Base-by-base conservation (phyloP, 2,329 filamentous ascomycete genomes). In the Bisporella sp. region DNA sequence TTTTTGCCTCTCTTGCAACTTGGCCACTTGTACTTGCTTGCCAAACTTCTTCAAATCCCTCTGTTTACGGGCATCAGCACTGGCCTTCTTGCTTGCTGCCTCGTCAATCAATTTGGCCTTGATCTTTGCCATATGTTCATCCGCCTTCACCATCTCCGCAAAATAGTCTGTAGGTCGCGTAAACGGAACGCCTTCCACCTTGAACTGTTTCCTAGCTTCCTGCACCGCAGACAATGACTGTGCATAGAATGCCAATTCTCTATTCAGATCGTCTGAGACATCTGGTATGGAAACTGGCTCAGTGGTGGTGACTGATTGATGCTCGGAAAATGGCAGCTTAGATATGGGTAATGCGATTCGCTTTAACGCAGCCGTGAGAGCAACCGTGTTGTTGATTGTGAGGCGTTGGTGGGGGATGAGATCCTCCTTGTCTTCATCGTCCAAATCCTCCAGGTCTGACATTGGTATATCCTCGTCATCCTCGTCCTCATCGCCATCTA, bases 11-110 rank as follows among this genome's bases (percentile, higher is more conserved):
- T 99, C 92, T 72, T 97, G 92, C 68, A 95, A 73, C 76, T 96
- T 96, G 53, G 91, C 91, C 53, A 96, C 82, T 75, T 99, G 93
- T 48, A 97, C 93, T 69, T 95, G 89, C 75, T 99, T 99, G 68
- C 93, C 93, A 67, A 97, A 99, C 74, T 97, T 99, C 83, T 96
- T 97, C 63, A 97, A 76, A 68, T 99, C 93, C 57, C 93, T 79
- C 73, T 92, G 85, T 72, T 90, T 90, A 67, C 90, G 82, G 5
- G 93, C 93, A 70, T 99, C 93, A 29, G 87, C 84, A 31, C 89
- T 81, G 1, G 93, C 92, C 75, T 96, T 96, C 78, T 96, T 96
- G 54, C 82, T 77, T 8, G 92, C 88, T 0, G 92, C 93, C 65
- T 95, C 89, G 64, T 97, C 91, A 55, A 96, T 79, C 63, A 97